Evolutionary conservation across 495 filamentous ascomycete genomes (phyloP).

Genomic region (Aspergillus funiculosus): DNA sequence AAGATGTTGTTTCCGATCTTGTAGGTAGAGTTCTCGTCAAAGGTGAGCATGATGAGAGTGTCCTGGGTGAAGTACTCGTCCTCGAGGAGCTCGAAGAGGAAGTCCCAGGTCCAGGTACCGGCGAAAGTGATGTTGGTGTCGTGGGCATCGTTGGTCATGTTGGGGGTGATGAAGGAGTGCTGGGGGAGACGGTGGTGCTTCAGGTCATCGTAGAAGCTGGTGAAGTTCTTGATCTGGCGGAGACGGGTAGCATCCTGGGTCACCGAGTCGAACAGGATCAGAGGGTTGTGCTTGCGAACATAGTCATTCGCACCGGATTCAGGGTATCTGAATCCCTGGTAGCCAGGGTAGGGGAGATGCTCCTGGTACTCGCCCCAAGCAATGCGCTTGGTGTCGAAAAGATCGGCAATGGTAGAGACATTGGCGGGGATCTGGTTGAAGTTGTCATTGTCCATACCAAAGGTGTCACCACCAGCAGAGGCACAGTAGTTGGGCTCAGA

Average conservation of each 20-base stretch:
- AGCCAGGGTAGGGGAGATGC: slow-evolving; percentile 61
- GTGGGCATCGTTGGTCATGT: slow-evolving; percentile 70
- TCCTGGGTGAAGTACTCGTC: slow-evolving; percentile 62
- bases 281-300: slow-evolving; percentile 70
- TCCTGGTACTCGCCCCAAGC: slow-evolving; percentile 68
- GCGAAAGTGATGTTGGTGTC: slow-evolving; percentile 60
- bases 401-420: slow-evolving; percentile 60
- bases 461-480: slow-evolving; percentile 56
- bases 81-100: slow-evolving; percentile 55
- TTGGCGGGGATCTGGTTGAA: slow-evolving; percentile 52
- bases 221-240: slow-evolving; percentile 61
- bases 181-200: slow-evolving; percentile 54
- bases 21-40: slow-evolving; percentile 62
- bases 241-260: slow-evolving; percentile 46
- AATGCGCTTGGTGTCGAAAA: slow-evolving; percentile 61
- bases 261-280: slow-evolving; percentile 56
- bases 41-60: slow-evolving; percentile 59
- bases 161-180: slow-evolving; percentile 70
- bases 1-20: slow-evolving; percentile 49
- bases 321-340: slow-evolving; percentile 52
- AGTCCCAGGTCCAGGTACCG: slow-evolving; percentile 52
- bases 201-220: slow-evolving; percentile 55
- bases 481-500: slow-evolving; percentile 69
- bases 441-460: slow-evolving; percentile 64
- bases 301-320: slow-evolving; percentile 52